phyloP scores from a whole-genome alignment of 768 basidiomycete species.

The Neoboletus subvelutipes region DNA sequence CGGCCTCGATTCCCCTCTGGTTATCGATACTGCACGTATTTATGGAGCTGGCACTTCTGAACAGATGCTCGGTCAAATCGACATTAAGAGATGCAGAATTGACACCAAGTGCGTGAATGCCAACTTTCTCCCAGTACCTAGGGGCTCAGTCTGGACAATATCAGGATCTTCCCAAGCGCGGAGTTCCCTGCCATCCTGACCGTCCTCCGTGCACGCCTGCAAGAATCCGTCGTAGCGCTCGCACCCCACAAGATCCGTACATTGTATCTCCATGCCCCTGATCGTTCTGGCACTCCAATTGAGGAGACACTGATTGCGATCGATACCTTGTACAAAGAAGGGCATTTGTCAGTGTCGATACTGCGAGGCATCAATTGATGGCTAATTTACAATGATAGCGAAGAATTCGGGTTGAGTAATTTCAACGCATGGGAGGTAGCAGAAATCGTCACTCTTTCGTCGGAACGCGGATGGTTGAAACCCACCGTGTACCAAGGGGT shows the following conservation, averaged over 20 bases:
- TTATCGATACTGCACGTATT: not conserved
- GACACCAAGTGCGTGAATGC: not conserved
- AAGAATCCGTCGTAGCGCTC: not conserved
- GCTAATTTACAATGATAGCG: not conserved
- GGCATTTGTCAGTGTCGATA: not conserved
- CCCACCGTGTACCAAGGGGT: not conserved
- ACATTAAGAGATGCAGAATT: not conserved
- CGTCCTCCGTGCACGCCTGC: not conserved
- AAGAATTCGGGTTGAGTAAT: not conserved
- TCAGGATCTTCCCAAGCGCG: not conserved
- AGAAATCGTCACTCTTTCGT: not conserved
- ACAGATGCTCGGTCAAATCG: not conserved
- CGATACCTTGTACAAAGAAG: not conserved
- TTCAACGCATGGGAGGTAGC: not conserved
- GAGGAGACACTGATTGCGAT: not conserved
- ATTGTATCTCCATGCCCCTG: not conserved
- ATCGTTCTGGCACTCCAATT: not conserved
- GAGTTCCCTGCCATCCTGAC: not conserved
- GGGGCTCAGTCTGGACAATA: not conserved
- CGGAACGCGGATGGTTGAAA: not conserved
- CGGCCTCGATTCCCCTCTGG: not conserved
- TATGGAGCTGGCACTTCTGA: not conserved
- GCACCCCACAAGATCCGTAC: not conserved
- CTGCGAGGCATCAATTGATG: not conserved
- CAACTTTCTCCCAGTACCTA: not conserved